phyloP scores from a whole-genome alignment of 1,284 basidiomycete genomes.

The Austropuccinia psidii region DNA sequence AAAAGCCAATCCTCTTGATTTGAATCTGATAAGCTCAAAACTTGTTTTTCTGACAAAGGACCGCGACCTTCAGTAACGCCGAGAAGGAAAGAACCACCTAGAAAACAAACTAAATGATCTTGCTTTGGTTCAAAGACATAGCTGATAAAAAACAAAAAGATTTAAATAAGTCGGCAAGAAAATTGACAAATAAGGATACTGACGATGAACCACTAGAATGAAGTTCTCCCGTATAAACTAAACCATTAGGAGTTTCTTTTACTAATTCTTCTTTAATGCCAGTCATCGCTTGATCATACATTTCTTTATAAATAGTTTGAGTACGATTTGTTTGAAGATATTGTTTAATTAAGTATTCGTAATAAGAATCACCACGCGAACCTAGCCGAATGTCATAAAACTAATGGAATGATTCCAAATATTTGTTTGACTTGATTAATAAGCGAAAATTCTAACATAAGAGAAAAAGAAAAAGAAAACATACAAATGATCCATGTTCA shows the following conservation, averaged over 20 bases:
- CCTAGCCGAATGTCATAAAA: slow-evolving; percentile 75
- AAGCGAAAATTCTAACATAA: slow-evolving; percentile 46
- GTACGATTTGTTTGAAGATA: slow-evolving; percentile 60
- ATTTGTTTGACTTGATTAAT: background rate
- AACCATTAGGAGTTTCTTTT: slow-evolving; percentile 53
- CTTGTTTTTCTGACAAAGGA: slow-evolving; percentile 59
- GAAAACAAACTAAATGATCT: slow-evolving; percentile 92
- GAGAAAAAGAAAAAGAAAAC: background rate
- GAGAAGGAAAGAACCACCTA: slow-evolving; percentile 82
- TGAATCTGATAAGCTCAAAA: slow-evolving; percentile 54
- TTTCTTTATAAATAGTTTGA: slow-evolving; percentile 72
- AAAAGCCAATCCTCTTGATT: slow-evolving; percentile 70
- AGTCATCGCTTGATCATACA: slow-evolving; percentile 76
- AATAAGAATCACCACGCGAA: slow-evolving; percentile 87
- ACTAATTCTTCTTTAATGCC: slow-evolving; percentile 69
- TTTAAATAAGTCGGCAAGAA: background rate
- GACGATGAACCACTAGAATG: slow-evolving; percentile 45
- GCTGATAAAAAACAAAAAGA: background rate
- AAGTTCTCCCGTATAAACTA: slow-evolving; percentile 77
- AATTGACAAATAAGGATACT: background rate
- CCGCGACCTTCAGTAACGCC: slow-evolving; percentile 67
- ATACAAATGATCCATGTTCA: slow-evolving; percentile 1
- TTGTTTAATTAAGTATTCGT: slow-evolving; percentile 68
- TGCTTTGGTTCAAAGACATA: slow-evolving; percentile 64
- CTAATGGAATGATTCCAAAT: slow-evolving; percentile 27